These are phyloP conservation scores for Kazachstania viticola DNA, from an alignment of 805 yeast genomes.

Conservation along the genomic window DNA sequence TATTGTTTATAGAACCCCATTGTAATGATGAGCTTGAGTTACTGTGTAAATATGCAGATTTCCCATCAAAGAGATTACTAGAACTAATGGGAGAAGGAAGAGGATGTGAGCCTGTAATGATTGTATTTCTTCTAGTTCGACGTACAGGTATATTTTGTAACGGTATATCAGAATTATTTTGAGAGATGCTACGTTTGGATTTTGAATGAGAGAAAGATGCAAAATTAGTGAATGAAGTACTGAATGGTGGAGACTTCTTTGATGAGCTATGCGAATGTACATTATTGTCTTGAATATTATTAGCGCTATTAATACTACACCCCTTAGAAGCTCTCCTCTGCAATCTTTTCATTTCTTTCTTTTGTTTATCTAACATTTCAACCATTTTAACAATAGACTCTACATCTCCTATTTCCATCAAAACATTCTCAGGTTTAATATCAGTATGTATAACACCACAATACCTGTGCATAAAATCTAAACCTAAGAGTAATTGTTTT, in stretches of 20 bases:
- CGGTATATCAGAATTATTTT: too few species aligned
- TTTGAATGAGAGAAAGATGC: slow-evolving; percentile 1
- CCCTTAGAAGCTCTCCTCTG: too few species aligned
- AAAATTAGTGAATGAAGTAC: background rate
- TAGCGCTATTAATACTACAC: too few species aligned
- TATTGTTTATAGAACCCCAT: background rate
- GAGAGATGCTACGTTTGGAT: slow-evolving; percentile 7
- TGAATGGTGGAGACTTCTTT: background rate
- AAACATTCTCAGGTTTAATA: slow-evolving; percentile 65
- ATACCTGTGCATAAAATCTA: slow-evolving; percentile 49
- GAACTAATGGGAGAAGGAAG: slow-evolving; percentile 78
- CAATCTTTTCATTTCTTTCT: slow-evolving; percentile 31
- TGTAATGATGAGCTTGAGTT: slow-evolving; percentile 6
- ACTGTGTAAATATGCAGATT: slow-evolving; percentile 17
- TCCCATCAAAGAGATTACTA: slow-evolving; percentile 26
- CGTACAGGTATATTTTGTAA: too few species aligned
- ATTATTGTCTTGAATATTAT: too few species aligned
- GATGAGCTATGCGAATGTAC: too few species aligned
- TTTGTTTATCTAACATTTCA: slow-evolving; percentile 45
- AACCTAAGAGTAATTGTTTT: slow-evolving; percentile 60
- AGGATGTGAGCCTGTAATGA: slow-evolving; percentile 88
- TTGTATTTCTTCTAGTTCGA: slow-evolving; percentile 56
- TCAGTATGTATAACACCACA: slow-evolving; percentile 72
- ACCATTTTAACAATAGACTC: slow-evolving; percentile 63
- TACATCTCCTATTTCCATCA: slow-evolving; percentile 75